These are phyloP conservation scores for Pseudocercospora pini-densiflorae DNA, from an alignment of 2,329 filamentous ascomycete genomes.

Conservation along the genomic window DNA sequence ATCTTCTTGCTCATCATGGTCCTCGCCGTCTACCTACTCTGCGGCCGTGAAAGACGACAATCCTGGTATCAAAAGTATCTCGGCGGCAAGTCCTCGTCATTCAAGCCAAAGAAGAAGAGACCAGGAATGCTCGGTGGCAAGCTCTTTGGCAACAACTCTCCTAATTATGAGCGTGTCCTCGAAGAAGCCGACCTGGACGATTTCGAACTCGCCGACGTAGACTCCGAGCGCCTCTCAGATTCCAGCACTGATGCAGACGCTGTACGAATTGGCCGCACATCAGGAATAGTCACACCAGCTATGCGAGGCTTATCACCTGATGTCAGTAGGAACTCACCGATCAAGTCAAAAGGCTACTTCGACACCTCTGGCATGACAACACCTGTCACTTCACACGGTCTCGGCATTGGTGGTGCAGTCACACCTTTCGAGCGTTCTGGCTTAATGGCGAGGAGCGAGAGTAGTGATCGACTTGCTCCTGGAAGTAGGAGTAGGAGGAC, in stretches of 20 bases:
- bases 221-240: conserved; percentile 47
- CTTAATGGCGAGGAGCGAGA: conserved; percentile 81
- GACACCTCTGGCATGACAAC: conserved; percentile 46
- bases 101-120: conserved; percentile 37
- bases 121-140: conserved; percentile 49
- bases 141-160: conserved; percentile 61
- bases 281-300: conserved; percentile 69
- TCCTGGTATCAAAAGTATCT: conserved; percentile 60
- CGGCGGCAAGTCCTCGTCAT: conserved; percentile 45
- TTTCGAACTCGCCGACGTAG: conserved; percentile 76
- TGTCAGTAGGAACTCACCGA: conserved; percentile 32
- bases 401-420: conserved; percentile 30
- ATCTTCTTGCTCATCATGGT: conserved; percentile 76
- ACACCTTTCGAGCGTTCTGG: conserved; percentile 67
- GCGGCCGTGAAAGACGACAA: conserved; percentile 75
- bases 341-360: conserved; percentile 45
- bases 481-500: conserved; percentile 54
- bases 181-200: conserved; percentile 77
- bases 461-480: conserved; percentile 73
- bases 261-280: conserved; percentile 57
- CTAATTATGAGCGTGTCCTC: conserved; percentile 77
- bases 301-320: conserved; percentile 38
- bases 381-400: conserved; percentile 31
- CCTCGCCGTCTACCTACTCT: conserved; percentile 72
- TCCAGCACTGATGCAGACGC: conserved; percentile 48